Evolutionary conservation across 257 asterid genomes (phyloP).

Genomic region (Craterostigma plantagineum): DNA sequence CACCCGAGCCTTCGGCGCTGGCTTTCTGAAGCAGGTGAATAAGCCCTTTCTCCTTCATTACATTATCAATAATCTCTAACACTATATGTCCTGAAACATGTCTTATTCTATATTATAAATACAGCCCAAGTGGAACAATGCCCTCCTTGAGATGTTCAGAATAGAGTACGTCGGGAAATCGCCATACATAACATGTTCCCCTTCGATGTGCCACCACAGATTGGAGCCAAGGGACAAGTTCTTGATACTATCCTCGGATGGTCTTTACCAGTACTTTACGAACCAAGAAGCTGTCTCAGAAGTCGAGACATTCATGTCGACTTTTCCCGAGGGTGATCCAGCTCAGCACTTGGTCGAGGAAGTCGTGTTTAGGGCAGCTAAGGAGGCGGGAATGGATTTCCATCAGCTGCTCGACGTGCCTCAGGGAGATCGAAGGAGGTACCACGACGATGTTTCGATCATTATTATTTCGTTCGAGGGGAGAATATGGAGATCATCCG

Average conservation of each 20-base stretch:
- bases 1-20: conserved; percentile 95
- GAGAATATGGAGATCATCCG: conserved; percentile 80
- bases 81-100: too few relatives aligned
- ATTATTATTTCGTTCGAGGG: conserved; percentile 88
- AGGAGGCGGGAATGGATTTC: conserved; percentile 58
- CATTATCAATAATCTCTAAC: too few relatives aligned
- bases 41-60: not conserved
- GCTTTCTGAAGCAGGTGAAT: conserved; percentile 74
- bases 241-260: conserved; percentile 88
- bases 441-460: conserved; percentile 82
- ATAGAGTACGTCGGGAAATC: conserved; percentile 61
- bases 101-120: conserved; percentile 8
- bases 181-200: conserved; percentile 68
- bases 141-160: conserved; percentile 78
- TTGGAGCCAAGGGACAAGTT: conserved; percentile 53
- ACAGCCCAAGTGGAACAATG: conserved; percentile 91
- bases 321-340: conserved; percentile 93
- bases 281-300: conserved; percentile 75
- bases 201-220: conserved; percentile 67
- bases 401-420: not conserved
- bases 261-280: conserved; percentile 90
- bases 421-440: conserved; percentile 61
- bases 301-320: conserved; percentile 64
- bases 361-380: conserved; percentile 89
- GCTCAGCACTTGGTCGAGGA: conserved; percentile 96